Conservation (phyloP, 768 basidiomycete species). For the Rhizopogon sp. region DNA sequence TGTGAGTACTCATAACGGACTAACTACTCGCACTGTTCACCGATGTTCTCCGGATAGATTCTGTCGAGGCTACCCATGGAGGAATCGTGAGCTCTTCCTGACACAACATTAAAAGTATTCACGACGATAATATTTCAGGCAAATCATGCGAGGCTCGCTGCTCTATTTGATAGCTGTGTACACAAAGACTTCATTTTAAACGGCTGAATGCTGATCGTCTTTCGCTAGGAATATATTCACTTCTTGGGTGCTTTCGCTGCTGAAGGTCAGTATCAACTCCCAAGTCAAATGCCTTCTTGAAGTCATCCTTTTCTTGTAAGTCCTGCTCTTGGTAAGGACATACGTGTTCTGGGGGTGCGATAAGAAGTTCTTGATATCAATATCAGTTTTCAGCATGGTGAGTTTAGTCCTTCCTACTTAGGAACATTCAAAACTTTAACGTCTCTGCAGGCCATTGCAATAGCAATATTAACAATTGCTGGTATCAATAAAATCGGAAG, state of each 20-base stretch:
- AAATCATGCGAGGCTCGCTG: too few species aligned
- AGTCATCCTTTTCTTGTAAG: background rate
- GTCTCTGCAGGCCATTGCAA: background rate
- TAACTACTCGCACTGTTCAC: background rate
- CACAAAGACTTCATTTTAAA: background rate
- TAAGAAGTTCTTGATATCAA: background rate
- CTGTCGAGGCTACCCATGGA: background rate
- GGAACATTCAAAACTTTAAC: background rate
- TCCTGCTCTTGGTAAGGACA: background rate
- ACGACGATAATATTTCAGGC: background rate
- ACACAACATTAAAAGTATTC: background rate
- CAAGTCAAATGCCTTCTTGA: background rate
- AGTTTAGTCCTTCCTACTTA: background rate
- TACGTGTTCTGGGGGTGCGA: background rate
- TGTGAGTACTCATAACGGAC: background rate
- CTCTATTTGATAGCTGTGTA: background rate
- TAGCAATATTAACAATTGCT: background rate
- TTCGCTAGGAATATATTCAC: background rate
- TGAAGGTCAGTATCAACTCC: background rate
- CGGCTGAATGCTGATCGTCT: background rate
- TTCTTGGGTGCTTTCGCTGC: background rate
- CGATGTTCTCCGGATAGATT: background rate
- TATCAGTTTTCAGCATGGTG: background rate
- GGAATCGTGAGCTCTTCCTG: background rate
- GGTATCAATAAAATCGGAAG: background rate